Conservation (phyloP, 2,329 filamentous ascomycete genomes). For the Diaporthe humulicola region DNA sequence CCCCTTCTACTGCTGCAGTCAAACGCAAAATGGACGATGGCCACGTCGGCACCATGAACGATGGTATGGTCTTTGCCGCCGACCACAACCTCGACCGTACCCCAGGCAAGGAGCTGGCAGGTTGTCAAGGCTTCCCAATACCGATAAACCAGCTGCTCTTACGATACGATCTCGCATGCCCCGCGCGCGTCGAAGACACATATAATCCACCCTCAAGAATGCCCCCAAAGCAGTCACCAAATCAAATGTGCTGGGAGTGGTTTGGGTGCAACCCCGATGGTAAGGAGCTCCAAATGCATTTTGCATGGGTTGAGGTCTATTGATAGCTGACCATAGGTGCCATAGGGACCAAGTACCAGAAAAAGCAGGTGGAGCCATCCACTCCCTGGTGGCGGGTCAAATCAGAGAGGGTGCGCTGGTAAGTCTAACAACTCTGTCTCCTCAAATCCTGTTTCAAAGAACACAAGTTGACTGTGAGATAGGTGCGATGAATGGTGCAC, state of each 20-base stretch:
- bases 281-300: background rate
- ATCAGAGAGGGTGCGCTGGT: background rate
- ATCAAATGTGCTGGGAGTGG: background rate
- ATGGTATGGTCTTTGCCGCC: background rate
- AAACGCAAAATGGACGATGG: too few species aligned
- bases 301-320: background rate
- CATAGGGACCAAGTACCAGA: background rate
- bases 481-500: background rate
- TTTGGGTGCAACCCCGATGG: background rate
- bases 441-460: background rate
- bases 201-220: background rate
- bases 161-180: background rate
- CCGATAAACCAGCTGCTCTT: background rate
- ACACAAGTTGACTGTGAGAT: background rate
- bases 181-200: background rate
- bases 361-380: background rate
- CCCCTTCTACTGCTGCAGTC: background rate
- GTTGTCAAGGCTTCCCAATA: background rate
- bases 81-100: background rate
- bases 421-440: background rate
- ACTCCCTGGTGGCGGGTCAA: background rate
- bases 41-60: background rate
- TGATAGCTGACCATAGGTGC: background rate
- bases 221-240: background rate
- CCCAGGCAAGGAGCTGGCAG: background rate